Conservation (phyloP, 441 rosid genomes). For the Adansonia gregorii region DNA sequence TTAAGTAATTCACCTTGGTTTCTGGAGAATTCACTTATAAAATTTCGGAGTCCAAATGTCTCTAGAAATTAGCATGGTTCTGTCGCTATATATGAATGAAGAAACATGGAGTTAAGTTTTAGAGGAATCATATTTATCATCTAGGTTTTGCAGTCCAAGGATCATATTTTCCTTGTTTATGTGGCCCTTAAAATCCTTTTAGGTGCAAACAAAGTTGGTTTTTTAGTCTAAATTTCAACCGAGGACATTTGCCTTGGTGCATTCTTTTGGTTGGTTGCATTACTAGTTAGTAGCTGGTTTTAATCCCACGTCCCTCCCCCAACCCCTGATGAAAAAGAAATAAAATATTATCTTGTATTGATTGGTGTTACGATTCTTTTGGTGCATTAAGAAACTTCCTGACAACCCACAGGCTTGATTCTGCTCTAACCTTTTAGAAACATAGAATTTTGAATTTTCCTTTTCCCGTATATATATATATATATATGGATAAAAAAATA, state of each 20-base stretch:
- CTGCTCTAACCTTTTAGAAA: background rate
- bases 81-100: no score
- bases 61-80: no score
- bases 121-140: background rate
- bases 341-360: background rate
- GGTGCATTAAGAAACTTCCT: background rate
- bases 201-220: background rate
- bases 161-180: background rate
- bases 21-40: no score
- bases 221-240: no score
- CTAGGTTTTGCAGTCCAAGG: background rate
- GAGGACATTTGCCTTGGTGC: background rate
- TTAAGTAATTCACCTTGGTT: no score
- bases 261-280: background rate
- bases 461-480: background rate
- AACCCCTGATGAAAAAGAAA: background rate
- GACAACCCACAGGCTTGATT: background rate
- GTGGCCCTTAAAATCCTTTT: background rate
- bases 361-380: background rate
- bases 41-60: no score
- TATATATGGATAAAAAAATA: background rate
- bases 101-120: background rate
- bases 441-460: constrained; percentile 5
- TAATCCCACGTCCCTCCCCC: background rate
- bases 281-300: background rate